A percentile compares a stretch with the other conserved stretches of the same genome.
Conservation (phyloP, 1,139 yeast species). For the Geotrichum europaeum region DNA sequence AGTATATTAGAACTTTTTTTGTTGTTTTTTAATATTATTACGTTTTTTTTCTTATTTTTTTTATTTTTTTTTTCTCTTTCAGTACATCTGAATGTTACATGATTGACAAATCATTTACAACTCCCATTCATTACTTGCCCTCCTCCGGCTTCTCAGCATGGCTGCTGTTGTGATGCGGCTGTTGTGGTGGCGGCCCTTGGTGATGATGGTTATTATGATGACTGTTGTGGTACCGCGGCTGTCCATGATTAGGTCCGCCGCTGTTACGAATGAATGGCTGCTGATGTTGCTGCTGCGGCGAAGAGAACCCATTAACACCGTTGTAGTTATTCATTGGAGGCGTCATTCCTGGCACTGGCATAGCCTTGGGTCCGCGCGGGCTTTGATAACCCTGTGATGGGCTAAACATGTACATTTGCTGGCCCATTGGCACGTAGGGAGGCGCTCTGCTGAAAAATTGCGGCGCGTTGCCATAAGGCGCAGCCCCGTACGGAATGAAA, state of each 20-base stretch:
- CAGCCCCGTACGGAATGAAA: conserved; percentile 23
- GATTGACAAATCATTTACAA: not conserved
- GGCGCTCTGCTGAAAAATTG: conserved; percentile 25
- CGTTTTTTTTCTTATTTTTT: not conserved
- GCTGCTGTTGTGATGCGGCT: not conserved
- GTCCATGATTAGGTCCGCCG: not conserved
- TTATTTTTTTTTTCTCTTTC: not conserved
- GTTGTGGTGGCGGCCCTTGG: not conserved
- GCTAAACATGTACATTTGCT: conserved; percentile 9
- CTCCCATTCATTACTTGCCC: not conserved
- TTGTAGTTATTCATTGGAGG: conserved; percentile 4
- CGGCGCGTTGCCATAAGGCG: conserved; percentile 21
- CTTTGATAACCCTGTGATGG: conserved; percentile 14
- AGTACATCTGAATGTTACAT: not conserved
- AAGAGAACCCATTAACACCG: conserved; percentile 5
- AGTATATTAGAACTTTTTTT: not conserved
- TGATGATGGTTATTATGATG: conserved; percentile 2
- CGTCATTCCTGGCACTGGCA: conserved; percentile 10
- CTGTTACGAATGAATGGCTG: conserved; percentile 5
- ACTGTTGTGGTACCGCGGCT: not conserved
- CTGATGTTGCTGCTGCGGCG: conserved; percentile 15
- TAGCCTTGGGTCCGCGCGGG: conserved; percentile 15
- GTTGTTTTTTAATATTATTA: not conserved
- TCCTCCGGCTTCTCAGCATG: not conserved
- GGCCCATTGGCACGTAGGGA: conserved; percentile 19